Percentiles rank a stretch among this genome's conserved stretches.
Conservation (phyloP, 1,284 basidiomycete genomes). For the Agaricales sp. region DNA sequence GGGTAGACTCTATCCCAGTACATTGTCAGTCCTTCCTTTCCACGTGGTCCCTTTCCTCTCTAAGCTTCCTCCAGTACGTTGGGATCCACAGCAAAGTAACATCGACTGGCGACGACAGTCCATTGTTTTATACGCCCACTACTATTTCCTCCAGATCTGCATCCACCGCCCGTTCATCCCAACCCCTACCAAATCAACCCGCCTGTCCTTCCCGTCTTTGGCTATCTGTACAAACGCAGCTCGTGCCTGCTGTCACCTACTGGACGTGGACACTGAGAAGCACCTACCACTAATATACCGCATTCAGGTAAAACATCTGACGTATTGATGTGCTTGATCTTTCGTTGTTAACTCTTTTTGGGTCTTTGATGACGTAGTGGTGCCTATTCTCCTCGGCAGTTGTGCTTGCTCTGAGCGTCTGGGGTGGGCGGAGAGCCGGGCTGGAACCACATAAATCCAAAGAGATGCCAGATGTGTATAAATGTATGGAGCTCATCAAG, state of each 20-base stretch:
- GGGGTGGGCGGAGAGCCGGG: conserved; percentile 55
- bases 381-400: conserved; percentile 25
- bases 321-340: too few species aligned
- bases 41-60: too few species aligned
- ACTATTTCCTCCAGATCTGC: conserved; percentile 69
- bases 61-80: conserved; percentile 28
- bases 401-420: conserved; percentile 64
- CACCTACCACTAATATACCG: conserved; percentile 20
- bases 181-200: conserved; percentile 44
- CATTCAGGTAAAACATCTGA: too few species aligned
- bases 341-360: not conserved
- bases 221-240: conserved; percentile 17
- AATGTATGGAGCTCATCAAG: conserved; percentile 39
- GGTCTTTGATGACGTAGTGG: too few species aligned
- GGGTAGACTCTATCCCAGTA: conserved; percentile 51
- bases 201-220: conserved; percentile 40
- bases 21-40: conserved; percentile 24
- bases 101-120: conserved; percentile 61
- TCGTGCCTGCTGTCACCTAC: conserved; percentile 62
- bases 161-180: conserved; percentile 81
- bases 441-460: conserved; percentile 41
- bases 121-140: conserved; percentile 51
- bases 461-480: conserved; percentile 62
- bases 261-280: conserved; percentile 41
- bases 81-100: conserved; percentile 62